Evolutionary conservation across 176 grass and related monocot species (phyloP).

Genomic region (Rhynchospora pubera): DNA sequence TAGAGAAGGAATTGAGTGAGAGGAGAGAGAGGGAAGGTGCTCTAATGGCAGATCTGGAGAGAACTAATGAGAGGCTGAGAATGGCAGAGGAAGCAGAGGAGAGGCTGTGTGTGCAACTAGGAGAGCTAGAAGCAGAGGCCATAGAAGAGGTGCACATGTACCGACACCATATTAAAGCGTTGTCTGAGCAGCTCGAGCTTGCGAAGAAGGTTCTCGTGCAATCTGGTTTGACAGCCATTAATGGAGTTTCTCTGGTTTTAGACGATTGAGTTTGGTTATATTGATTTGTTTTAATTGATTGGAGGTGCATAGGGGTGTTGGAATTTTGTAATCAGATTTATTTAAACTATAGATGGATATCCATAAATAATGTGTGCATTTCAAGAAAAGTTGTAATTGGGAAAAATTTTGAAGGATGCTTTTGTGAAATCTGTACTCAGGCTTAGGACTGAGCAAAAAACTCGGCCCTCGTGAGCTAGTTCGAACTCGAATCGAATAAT

Average conservation of each 20-base stretch:
- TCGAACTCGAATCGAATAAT: no score
- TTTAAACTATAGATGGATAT: neutral
- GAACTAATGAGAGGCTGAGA: slow-evolving; percentile 36
- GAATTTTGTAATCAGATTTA: no score
- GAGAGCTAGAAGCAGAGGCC: slow-evolving; percentile 75
- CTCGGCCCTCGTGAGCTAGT: no score
- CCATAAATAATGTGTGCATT: no score
- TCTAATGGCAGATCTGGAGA: slow-evolving; percentile 53
- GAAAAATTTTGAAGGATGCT: no score
- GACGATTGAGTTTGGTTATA: neutral
- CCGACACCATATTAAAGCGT: slow-evolving; percentile 37
- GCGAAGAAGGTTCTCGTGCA: slow-evolving; percentile 22
- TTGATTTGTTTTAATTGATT: neutral
- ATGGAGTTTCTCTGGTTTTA: slow-evolving; percentile 6
- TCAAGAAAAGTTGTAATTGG: no score
- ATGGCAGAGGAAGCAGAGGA: slow-evolving; percentile 74
- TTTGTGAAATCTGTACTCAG: neutral
- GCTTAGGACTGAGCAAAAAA: no score
- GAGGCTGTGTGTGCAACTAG: slow-evolving; percentile 57
- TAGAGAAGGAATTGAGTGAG: slow-evolving; percentile 49
- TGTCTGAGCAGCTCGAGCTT: slow-evolving; percentile 50
- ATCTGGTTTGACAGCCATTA: neutral
- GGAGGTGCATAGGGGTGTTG: neutral
- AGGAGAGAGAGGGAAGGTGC: slow-evolving; percentile 49
- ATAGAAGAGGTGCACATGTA: slow-evolving; percentile 40